Evolutionary conservation across 1,284 basidiomycete species (phyloP), one percentile per base, ranked within the genome.

Genomic region (Moesziomyces parantarcticus): DNA sequence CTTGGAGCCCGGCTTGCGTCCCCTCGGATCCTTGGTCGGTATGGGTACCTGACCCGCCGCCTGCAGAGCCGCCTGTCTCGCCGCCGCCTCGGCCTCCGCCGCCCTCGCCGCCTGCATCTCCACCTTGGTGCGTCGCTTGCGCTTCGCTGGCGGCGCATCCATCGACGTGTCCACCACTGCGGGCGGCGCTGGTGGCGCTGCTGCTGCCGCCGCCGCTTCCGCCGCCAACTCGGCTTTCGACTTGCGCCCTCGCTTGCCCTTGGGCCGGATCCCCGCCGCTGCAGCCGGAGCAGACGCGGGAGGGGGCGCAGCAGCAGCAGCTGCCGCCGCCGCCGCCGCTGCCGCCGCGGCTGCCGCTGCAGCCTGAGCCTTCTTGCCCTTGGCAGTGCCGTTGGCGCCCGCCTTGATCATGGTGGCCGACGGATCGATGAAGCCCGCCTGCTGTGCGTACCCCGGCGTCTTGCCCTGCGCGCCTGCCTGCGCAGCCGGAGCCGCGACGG

Each of bases 361-460:
- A 13, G 20, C 41, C 18, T 29, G 29, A 13, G 47, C 65, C 40
- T 68, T 68, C 43, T 62, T 68, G 55, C 65, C 65, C 25, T 58
- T 68, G 44, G 55, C 50, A 3, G 58, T 52, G 1, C 64, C 64
- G 22, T 67, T 67, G 22, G 65, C 51, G 10, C 32, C 43, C 14
- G 51, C 55, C 34, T 68, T 68, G 65, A 68, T 68, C 51, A 68
- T 68, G 39, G 58, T 68, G 5, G 65, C 65, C 18, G 65, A 61
- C 40, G 65, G 65, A 44, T 68, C 58, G 25, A 68, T 62, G 21
- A 68, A 68, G 39, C 54, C 54, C 10, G 58, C 58, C 32, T 53
- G 58, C 20, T 68, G 65, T 8, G 29, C 8, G 11, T 29, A 29
- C 8, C 29, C 29, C 26, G 57, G 64, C 18, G 53, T 45, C 29